A percentile compares a stretch with the other conserved stretches of the same genome.
Conservation (phyloP, 805 yeast genomes). For the Isabelozyma gotoi region DNA sequence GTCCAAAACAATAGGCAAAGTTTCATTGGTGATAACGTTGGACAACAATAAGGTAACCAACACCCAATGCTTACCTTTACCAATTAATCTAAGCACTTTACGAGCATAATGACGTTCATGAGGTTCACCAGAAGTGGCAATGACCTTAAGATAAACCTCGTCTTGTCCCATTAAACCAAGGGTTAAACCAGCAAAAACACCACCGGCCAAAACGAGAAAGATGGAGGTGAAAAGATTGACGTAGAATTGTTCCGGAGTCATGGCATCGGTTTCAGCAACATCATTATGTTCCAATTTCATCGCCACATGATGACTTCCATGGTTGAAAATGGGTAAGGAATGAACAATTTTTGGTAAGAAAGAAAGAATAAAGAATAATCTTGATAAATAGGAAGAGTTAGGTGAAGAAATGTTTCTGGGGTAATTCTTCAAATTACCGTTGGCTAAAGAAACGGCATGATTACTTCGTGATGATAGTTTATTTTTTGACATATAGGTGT, state of each 20-base stretch:
- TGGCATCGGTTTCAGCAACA: conserved; percentile 9
- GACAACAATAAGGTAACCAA: conserved; percentile 81
- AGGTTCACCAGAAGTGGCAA: conserved; percentile 80
- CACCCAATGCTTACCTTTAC: conserved; percentile 94
- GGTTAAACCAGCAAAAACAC: conserved; percentile 93
- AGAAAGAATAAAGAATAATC: conserved; percentile 30
- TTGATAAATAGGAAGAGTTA: conserved; percentile 14
- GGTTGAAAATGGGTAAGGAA: conserved; percentile 31
- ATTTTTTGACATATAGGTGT: conserved; percentile 17
- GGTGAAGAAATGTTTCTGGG: background rate
- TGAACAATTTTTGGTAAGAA: conserved; percentile 31
- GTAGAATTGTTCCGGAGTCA: conserved; percentile 43
- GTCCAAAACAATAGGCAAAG: conserved; percentile 91
- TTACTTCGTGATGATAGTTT: conserved; percentile 26
- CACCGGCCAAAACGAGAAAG: conserved; percentile 70
- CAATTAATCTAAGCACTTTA: conserved; percentile 69
- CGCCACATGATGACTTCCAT: conserved; percentile 1
- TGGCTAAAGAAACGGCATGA: conserved; percentile 23
- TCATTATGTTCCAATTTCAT: conserved; percentile 4
- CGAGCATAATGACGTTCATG: conserved; percentile 66
- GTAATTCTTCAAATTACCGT: conserved; percentile 3
- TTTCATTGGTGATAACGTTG: conserved; percentile 91
- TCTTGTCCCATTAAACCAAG: conserved; percentile 97
- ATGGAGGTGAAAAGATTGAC: conserved; percentile 54
- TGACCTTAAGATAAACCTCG: conserved; percentile 89